Percentiles rank a stretch among this genome's conserved stretches.
Evolutionary conservation across 164 flowering plant species (phyloP).

Genomic region (Stephania japonica): DNA sequence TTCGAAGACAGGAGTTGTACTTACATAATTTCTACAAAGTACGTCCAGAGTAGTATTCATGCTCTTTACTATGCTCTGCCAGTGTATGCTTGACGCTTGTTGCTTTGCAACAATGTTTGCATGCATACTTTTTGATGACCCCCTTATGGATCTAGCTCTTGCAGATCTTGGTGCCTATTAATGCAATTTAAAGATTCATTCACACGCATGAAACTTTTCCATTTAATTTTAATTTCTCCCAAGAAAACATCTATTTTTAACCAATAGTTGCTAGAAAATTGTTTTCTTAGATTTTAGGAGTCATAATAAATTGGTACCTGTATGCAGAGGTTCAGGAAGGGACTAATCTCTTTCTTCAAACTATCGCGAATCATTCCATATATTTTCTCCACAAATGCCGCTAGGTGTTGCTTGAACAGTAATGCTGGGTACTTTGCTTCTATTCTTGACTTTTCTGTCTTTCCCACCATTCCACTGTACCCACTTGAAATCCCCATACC

Average conservation of each 20-base stretch:
- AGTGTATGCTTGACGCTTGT: conserved; percentile 58
- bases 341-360: conserved; percentile 75
- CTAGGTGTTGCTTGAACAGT: conserved; percentile 77
- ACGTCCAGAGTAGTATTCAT: conserved; percentile 38
- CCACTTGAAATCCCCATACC: conserved; percentile 59
- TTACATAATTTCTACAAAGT: conserved; percentile 53
- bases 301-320: conserved; percentile 40
- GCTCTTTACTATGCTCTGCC: conserved; percentile 67
- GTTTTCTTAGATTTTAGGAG: neutral
- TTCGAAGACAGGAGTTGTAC: conserved; percentile 10
- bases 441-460: conserved; percentile 45
- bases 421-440: conserved; percentile 91
- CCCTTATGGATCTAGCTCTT: conserved; percentile 55
- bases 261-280: no score
- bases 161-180: conserved; percentile 66
- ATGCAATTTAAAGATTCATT: conserved; percentile 14
- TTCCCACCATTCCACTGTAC: conserved; percentile 74
- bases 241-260: no score
- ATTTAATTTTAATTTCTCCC: neutral
- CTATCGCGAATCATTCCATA: conserved; percentile 83
- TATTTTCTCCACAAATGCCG: conserved; percentile 81
- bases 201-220: neutral
- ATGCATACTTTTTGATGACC: conserved; percentile 54
- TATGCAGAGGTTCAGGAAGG: conserved; percentile 61
- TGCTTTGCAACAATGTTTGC: conserved; percentile 57